These are phyloP conservation scores for Pisolithus orientalis DNA, from an alignment of 768 basidiomycete genomes.

Conservation along the genomic window DNA sequence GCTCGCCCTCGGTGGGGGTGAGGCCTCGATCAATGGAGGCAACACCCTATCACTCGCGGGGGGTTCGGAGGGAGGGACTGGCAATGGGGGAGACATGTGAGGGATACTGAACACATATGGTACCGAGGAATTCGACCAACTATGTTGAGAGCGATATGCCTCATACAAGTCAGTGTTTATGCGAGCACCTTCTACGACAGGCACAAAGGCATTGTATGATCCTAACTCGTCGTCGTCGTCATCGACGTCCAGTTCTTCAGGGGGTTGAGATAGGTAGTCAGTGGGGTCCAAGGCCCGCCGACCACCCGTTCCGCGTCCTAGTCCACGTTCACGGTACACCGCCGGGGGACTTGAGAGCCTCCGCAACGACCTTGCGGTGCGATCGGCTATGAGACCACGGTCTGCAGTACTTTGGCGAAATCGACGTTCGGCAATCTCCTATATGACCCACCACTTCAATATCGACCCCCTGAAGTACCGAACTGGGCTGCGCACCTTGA, in stretches of 20 bases:
- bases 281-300: conserved; percentile 34
- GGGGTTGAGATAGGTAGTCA: conserved; percentile 48
- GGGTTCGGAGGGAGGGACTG: conserved; percentile 19
- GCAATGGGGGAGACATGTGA: conserved; percentile 22
- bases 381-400: conserved; percentile 56
- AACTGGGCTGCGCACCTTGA: conserved; percentile 50
- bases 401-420: conserved; percentile 47
- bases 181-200: conserved; percentile 46
- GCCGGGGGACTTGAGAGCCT: conserved; percentile 48
- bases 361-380: conserved; percentile 58
- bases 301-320: conserved; percentile 30
- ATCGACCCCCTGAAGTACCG: background rate
- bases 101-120: conserved; percentile 17
- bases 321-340: conserved; percentile 44
- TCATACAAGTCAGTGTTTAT: conserved; percentile 61
- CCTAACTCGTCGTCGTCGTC: conserved; percentile 65
- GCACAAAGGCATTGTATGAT: conserved; percentile 31
- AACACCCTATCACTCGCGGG: conserved; percentile 18
- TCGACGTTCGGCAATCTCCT: conserved; percentile 77
- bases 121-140: conserved; percentile 23
- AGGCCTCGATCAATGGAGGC: conserved; percentile 23
- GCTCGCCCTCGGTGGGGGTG: conserved; percentile 14
- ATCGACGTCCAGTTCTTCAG: conserved; percentile 53
- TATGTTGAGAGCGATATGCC: conserved; percentile 42
- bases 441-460: conserved; percentile 2